phyloP scores from a whole-genome alignment of 371 early-diverging fungal genomes.

The Chytridium lagenaria region DNA sequence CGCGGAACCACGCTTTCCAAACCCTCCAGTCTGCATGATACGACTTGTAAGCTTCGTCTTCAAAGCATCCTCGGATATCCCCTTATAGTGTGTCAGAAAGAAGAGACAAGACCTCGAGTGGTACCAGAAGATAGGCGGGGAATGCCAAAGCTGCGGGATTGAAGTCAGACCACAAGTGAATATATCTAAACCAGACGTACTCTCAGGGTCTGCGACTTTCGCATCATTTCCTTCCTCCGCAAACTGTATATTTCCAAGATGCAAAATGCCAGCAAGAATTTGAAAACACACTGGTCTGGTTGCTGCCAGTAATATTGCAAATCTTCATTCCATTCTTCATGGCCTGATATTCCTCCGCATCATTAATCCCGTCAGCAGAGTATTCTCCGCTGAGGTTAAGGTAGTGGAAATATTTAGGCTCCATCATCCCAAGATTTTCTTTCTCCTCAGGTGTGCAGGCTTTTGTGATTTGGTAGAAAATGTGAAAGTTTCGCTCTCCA shows the following conservation, averaged over 20 bases:
- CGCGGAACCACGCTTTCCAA: conserved; percentile 49
- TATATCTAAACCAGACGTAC: conserved; percentile 18
- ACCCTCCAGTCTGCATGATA: conserved; percentile 52
- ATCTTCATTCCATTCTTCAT: conserved; percentile 58
- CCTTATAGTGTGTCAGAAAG: conserved; percentile 28
- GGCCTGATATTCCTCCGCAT: conserved; percentile 53
- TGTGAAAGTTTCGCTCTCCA: conserved; percentile 98
- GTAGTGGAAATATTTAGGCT: conserved; percentile 58
- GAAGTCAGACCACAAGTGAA: not conserved
- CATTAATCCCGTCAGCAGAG: conserved; percentile 59
- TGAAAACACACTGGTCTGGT: conserved; percentile 46
- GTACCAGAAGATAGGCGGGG: conserved; percentile 53
- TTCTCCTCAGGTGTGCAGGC: conserved; percentile 43
- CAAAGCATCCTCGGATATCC: conserved; percentile 49
- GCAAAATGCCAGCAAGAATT: conserved; percentile 59
- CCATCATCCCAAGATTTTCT: conserved; percentile 57
- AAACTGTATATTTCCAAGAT: conserved; percentile 58
- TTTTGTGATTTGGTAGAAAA: conserved; percentile 74
- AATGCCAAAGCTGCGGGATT: conserved; percentile 44
- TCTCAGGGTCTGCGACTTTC: conserved; percentile 44
- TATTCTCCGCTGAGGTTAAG: conserved; percentile 51
- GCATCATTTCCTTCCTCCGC: conserved; percentile 52
- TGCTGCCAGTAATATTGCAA: conserved; percentile 50
- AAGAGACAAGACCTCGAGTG: not conserved
- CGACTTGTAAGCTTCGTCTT: conserved; percentile 50